These are phyloP conservation scores for Hemileccinum rubropunctum DNA, from an alignment of 768 basidiomycete genomes.

Conservation along the genomic window DNA sequence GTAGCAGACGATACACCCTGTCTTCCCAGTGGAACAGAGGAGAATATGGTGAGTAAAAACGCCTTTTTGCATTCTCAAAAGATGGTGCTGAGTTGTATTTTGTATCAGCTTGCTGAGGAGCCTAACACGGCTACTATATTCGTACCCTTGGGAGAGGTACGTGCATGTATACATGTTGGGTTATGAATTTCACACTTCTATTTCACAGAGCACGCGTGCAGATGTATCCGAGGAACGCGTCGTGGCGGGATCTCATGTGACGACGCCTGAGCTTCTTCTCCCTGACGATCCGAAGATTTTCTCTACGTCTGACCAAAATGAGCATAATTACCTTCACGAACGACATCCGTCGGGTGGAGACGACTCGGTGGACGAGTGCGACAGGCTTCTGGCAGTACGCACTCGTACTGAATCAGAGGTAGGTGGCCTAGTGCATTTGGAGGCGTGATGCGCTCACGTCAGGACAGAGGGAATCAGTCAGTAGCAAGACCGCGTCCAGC, in stretches of 20 bases:
- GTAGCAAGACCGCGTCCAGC: constrained; percentile 21
- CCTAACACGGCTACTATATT: background rate
- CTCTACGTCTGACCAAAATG: background rate
- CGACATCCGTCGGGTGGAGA: constrained; percentile 2
- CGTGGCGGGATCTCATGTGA: background rate
- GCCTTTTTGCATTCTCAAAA: background rate
- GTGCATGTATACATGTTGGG: background rate
- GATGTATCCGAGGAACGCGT: background rate
- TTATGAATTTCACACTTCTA: background rate
- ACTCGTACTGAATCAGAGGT: constrained; percentile 6
- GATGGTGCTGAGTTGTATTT: too few species aligned
- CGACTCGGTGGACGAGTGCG: constrained; percentile 18
- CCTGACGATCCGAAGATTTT: constrained; percentile 8
- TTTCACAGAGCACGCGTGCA: background rate
- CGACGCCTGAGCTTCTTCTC: constrained; percentile 16
- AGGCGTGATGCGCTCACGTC: constrained; percentile 1
- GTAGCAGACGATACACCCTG: background rate
- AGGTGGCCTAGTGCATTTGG: background rate
- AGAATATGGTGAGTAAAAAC: background rate
- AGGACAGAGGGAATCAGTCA: constrained; percentile 4
- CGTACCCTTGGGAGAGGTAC: background rate
- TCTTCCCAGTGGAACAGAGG: background rate
- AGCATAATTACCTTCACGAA: background rate
- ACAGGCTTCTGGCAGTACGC: constrained; percentile 5
- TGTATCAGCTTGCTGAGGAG: background rate